Conservation (phyloP, 352 stramenopile species). For the Phytophthora boehmeriae region DNA sequence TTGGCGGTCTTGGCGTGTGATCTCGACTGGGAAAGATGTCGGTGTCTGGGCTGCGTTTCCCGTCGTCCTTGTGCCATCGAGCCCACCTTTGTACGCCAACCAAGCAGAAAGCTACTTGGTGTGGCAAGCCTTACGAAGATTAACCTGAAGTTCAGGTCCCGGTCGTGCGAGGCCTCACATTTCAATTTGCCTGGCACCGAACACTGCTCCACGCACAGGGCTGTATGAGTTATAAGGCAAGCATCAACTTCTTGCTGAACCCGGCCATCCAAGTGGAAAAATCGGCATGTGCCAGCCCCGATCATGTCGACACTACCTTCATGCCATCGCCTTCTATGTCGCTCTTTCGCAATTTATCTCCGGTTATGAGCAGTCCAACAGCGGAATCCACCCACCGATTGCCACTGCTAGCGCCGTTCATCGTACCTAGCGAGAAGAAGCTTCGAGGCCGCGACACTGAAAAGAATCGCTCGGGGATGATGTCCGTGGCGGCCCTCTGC, state of each 20-base stretch:
- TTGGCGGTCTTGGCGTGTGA: constrained; percentile 5
- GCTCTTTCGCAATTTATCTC: constrained; percentile 32
- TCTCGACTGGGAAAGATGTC: constrained; percentile 14
- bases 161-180: constrained; percentile 4
- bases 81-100: constrained; percentile 1
- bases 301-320: neutral
- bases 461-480: constrained; percentile 12
- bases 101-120: constrained; percentile 14
- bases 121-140: constrained; percentile 8
- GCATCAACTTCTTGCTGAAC: constrained; percentile 47
- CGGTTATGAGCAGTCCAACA: constrained; percentile 22
- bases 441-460: constrained; percentile 2
- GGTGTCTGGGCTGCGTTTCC: constrained; percentile 7
- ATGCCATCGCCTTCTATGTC: constrained; percentile 19
- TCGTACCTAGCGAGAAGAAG: constrained; percentile 33
- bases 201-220: constrained; percentile 1
- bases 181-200: constrained; percentile 12
- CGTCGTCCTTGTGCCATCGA: neutral
- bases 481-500: constrained; percentile 14
- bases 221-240: constrained; percentile 42
- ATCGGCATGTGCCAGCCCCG: constrained; percentile 13
- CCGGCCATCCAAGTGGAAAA: constrained; percentile 6
- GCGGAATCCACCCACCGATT: constrained; percentile 21
- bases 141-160: constrained; percentile 8
- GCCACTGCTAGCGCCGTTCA: constrained; percentile 26